phyloP scores from a whole-genome alignment of 176 grass and related monocot genomes.

The Carex cristatella region DNA sequence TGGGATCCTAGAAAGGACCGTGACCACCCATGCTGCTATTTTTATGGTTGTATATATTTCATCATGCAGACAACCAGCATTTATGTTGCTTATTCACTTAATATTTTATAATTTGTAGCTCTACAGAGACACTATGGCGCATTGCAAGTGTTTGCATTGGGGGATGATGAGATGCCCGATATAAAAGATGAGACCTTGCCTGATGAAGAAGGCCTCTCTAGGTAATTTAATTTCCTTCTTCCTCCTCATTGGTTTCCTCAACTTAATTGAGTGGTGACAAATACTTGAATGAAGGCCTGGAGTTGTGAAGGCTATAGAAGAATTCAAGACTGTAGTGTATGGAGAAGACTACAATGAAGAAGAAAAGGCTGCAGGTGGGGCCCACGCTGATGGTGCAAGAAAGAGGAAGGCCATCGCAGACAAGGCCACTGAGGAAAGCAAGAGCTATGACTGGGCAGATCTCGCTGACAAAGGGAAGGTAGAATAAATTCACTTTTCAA shows the following conservation, averaged over 20 bases:
- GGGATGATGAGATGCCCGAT: slow-evolving; percentile 88
- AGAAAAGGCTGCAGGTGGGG: slow-evolving; percentile 38
- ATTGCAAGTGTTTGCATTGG: slow-evolving; percentile 88
- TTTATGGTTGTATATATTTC: neutral
- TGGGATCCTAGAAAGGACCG: neutral
- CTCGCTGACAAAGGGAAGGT: slow-evolving; percentile 87
- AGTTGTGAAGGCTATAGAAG: slow-evolving; percentile 60
- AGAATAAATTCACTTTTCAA: neutral
- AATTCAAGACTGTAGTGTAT: slow-evolving; percentile 70
- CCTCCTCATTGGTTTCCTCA: slow-evolving; percentile 1
- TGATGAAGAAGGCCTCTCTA: slow-evolving; percentile 70
- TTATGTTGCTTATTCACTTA: neutral
- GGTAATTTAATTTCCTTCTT: slow-evolving; percentile 37
- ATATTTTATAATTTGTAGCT: slow-evolving; percentile 40
- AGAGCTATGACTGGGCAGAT: slow-evolving; percentile 68
- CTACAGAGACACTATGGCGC: slow-evolving; percentile 91
- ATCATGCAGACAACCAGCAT: neutral
- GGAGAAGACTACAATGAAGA: slow-evolving; percentile 90
- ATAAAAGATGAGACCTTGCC: slow-evolving; percentile 90
- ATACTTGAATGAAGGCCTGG: slow-evolving; percentile 45
- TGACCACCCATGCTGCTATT: neutral
- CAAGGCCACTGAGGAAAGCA: slow-evolving; percentile 38
- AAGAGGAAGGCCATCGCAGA: slow-evolving; percentile 73
- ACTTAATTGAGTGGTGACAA: neutral
- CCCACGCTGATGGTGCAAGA: slow-evolving; percentile 37